phyloP scores from a whole-genome alignment of 2,329 filamentous ascomycete genomes.

The Sclerotinia subarctica region DNA sequence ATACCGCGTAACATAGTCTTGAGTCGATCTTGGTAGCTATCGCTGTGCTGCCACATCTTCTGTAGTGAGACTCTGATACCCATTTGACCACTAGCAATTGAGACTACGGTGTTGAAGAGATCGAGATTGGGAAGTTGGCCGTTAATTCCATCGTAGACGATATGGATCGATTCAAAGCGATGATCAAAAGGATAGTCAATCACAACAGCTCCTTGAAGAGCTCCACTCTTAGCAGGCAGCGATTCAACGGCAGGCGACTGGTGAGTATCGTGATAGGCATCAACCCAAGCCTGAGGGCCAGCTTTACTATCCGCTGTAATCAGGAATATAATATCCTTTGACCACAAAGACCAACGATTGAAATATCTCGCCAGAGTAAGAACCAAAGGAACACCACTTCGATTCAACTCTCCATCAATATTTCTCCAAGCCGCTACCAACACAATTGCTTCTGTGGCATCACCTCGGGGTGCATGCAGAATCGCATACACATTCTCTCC shows the following conservation, averaged over 20 bases:
- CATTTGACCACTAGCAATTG: conserved; percentile 88
- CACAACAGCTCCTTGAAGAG: conserved; percentile 88
- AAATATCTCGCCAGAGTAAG: conserved; percentile 91
- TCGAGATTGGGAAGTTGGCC: conserved; percentile 94
- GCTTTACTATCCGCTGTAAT: conserved; percentile 85
- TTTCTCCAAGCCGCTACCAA: conserved; percentile 87
- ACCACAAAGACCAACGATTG: conserved; percentile 97
- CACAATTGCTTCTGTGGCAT: conserved; percentile 96
- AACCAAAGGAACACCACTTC: conserved; percentile 81
- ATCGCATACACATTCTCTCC: conserved; percentile 94
- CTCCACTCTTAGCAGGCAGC: conserved; percentile 85
- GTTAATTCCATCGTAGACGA: conserved; percentile 94
- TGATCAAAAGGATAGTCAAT: conserved; percentile 86
- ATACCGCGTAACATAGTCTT: conserved; percentile 89
- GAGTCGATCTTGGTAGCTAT: conserved; percentile 77
- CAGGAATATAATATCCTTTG: conserved; percentile 94
- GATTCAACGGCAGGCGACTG: conserved; percentile 66
- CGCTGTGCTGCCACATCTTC: conserved; percentile 74
- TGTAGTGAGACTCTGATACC: conserved; percentile 81
- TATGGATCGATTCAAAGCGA: conserved; percentile 81
- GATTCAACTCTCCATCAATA: conserved; percentile 73
- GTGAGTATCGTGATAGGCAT: conserved; percentile 93
- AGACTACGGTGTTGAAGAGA: conserved; percentile 88
- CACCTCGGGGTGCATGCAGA: conserved; percentile 86
- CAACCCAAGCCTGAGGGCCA: conserved; percentile 94